These are phyloP conservation scores for Rhododendron ovatum DNA, from an alignment of 148 eudicot genomes.

Conservation along the genomic window DNA sequence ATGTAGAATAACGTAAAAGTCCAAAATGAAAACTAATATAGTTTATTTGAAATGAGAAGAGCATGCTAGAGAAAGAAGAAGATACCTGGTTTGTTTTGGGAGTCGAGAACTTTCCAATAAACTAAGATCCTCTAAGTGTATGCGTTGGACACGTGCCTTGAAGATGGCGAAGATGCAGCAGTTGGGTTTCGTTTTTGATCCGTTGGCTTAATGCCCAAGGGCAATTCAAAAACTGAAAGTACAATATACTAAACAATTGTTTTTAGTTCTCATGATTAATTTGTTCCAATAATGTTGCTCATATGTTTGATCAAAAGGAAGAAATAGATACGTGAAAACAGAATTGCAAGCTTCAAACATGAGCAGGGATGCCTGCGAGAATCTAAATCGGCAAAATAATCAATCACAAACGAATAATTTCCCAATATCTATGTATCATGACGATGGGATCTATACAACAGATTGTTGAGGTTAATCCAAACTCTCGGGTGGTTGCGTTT, in stretches of 20 bases:
- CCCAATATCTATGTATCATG: background rate
- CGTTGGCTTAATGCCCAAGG: background rate
- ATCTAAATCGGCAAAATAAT: background rate
- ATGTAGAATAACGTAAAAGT: background rate
- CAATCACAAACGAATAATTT: background rate
- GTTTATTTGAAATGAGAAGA: background rate
- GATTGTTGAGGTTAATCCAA: background rate
- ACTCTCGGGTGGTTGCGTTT: background rate
- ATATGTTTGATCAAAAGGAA: background rate
- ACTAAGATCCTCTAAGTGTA: background rate
- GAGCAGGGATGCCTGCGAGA: background rate
- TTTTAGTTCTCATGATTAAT: background rate
- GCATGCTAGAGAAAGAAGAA: background rate
- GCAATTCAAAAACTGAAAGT: background rate
- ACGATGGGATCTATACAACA: background rate
- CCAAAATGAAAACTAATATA: background rate
- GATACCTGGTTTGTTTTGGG: background rate
- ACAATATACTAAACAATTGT: background rate
- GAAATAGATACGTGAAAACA: background rate
- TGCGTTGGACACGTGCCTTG: background rate
- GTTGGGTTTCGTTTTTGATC: background rate
- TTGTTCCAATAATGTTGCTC: background rate
- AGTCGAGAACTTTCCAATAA: slow-evolving; percentile 11
- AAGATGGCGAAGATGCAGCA: background rate
- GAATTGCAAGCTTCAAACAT: background rate